A percentile compares a stretch with the other conserved stretches of the same genome.
phyloP scores from a whole-genome alignment of 1,284 basidiomycete genomes.

The Ceraceosorus guamensis region DNA sequence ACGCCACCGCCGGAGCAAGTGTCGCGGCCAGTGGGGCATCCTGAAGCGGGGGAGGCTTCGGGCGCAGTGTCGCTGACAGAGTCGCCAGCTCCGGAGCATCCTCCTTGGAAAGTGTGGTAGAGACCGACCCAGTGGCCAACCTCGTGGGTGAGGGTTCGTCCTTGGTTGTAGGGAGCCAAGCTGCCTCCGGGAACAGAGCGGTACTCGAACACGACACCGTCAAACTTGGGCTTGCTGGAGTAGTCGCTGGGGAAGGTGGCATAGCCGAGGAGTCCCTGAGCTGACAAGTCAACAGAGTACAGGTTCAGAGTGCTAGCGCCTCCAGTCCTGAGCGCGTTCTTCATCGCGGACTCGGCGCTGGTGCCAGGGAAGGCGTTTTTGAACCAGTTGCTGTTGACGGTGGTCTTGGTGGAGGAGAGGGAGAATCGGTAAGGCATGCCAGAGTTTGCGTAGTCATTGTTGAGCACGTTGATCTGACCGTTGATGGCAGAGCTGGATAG shows the following conservation, averaged over 20 bases:
- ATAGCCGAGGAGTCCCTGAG: conserved; percentile 44
- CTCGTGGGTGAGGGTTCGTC: conserved; percentile 58
- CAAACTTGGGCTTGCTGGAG: conserved; percentile 48
- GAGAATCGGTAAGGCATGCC: conserved; percentile 51
- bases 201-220: conserved; percentile 54
- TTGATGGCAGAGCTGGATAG: conserved; percentile 15
- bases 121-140: conserved; percentile 53
- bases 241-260: conserved; percentile 52
- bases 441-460: conserved; percentile 51
- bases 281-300: conserved; percentile 51
- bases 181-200: conserved; percentile 56
- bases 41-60: conserved; percentile 19
- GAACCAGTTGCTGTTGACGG: conserved; percentile 56
- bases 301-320: conserved; percentile 54
- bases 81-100: conserved; percentile 55
- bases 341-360: conserved; percentile 55
- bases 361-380: conserved; percentile 52
- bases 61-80: conserved; percentile 55
- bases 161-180: conserved; percentile 53
- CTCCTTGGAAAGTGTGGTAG: conserved; percentile 60
- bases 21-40: conserved; percentile 23
- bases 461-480: conserved; percentile 55
- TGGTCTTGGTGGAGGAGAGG: conserved; percentile 50
- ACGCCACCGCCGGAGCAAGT: conserved; percentile 1
- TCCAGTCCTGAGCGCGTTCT: conserved; percentile 54